These are phyloP conservation scores for Kodamaea laetipori DNA, from an alignment of 805 yeast genomes.

Conservation along the genomic window DNA sequence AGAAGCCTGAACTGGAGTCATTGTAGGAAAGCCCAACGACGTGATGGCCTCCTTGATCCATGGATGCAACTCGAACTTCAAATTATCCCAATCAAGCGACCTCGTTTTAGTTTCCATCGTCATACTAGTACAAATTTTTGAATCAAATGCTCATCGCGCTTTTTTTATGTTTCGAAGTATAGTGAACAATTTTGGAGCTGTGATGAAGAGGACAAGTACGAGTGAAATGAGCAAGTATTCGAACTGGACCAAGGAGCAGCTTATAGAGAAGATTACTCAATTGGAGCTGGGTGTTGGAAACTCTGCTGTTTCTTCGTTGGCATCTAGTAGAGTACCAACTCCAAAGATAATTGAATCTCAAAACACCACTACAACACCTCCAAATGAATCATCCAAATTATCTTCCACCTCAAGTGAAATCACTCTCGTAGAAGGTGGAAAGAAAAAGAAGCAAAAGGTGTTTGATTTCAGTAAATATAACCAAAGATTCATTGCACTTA, in stretches of 20 bases:
- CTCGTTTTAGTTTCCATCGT: conserved; percentile 30
- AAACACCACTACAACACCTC: too few relatives aligned
- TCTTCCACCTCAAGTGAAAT: not conserved
- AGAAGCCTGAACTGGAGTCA: conserved; percentile 98
- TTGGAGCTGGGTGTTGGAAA: conserved; percentile 44
- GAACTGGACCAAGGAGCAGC: conserved; percentile 65
- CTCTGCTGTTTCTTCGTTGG: not conserved
- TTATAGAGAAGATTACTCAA: conserved; percentile 56
- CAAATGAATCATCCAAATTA: too few relatives aligned
- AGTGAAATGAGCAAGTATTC: conserved; percentile 41
- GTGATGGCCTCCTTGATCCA: conserved; percentile 73
- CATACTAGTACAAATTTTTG: not conserved
- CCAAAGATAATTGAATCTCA: too few relatives aligned
- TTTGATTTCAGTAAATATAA: conserved; percentile 68
- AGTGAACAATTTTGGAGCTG: conserved; percentile 7
- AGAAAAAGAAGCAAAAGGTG: conserved; percentile 35
- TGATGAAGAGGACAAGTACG: conserved; percentile 3
- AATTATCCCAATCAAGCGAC: conserved; percentile 62
- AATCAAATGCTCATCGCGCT: conserved; percentile 6
- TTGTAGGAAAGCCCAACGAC: conserved; percentile 71
- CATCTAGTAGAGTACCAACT: not conserved
- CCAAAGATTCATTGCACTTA: conserved; percentile 72
- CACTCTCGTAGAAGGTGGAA: conserved; percentile 2
- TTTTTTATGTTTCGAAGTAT: conserved; percentile 10
- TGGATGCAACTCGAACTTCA: conserved; percentile 56